Conservation (phyloP, 73 alveolate species). For the Tetrahymena borealis region DNA sequence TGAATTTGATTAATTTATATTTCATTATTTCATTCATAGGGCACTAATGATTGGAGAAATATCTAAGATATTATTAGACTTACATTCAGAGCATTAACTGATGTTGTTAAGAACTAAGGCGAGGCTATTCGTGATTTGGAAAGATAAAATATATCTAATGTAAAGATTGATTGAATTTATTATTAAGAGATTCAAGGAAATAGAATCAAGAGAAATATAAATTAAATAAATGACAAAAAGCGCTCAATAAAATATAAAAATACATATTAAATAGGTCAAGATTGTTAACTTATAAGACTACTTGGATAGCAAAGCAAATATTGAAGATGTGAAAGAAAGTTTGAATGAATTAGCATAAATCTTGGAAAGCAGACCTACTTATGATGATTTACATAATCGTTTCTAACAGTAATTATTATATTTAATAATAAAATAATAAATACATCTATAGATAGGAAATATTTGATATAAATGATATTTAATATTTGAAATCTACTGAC, state of each 20-base stretch:
- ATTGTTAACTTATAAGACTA: background rate
- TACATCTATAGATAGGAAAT: too few species aligned
- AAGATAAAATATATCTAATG: conserved; percentile 14
- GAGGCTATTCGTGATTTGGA: conserved; percentile 81
- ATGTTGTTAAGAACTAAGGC: conserved; percentile 82
- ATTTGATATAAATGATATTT: too few species aligned
- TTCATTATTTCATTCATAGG: background rate
- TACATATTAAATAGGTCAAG: background rate
- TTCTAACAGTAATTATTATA: background rate
- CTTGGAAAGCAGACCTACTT: background rate
- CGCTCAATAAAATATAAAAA: too few species aligned
- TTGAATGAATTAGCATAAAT: background rate
- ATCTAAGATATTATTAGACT: conserved; percentile 85
- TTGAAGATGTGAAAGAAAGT: background rate
- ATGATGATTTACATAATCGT: background rate
- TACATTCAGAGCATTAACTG: conserved; percentile 85
- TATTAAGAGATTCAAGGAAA: too few species aligned
- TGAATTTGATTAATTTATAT: background rate
- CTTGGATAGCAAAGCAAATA: background rate
- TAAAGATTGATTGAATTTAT: too few species aligned
- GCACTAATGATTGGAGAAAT: conserved; percentile 72
- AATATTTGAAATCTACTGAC: background rate
- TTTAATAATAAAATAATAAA: too few species aligned
- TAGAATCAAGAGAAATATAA: too few species aligned
- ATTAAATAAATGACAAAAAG: too few species aligned